Evolutionary conservation across 441 rosid species (phyloP).

Genomic region (Melianthus villosus): DNA sequence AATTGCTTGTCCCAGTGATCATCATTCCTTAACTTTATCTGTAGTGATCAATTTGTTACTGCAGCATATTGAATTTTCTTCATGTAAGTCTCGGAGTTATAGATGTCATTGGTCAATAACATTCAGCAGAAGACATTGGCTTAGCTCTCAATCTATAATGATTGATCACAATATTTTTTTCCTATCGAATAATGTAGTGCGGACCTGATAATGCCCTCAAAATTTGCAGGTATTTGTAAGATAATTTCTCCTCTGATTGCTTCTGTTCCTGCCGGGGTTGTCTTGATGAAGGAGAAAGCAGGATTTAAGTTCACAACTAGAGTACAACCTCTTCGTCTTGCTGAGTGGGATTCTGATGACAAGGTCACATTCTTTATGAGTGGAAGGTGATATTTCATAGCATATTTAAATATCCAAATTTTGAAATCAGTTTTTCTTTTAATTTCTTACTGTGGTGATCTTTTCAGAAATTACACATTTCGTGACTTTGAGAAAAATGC

Average conservation of each 20-base stretch:
- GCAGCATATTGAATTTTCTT: too few relatives aligned
- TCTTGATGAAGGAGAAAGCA: constrained; percentile 67
- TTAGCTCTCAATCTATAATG: too few relatives aligned
- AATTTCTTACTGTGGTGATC: constrained; percentile 16
- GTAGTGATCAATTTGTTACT: too few relatives aligned
- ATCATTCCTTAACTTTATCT: too few relatives aligned
- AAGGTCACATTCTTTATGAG: constrained; percentile 96
- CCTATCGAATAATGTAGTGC: too few relatives aligned
- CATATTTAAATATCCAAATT: constrained; percentile 3
- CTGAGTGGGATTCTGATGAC: constrained; percentile 90
- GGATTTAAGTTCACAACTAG: constrained; percentile 94
- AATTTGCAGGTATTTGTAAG: constrained; percentile 76
- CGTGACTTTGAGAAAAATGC: constrained; percentile 99
- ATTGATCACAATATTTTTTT: too few relatives aligned
- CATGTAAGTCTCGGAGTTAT: too few relatives aligned
- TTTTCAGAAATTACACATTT: constrained; percentile 79
- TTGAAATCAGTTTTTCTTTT: constrained; percentile 3
- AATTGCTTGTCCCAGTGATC: too few relatives aligned
- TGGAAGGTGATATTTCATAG: constrained; percentile 51
- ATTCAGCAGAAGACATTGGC: too few relatives aligned
- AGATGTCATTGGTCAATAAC: too few relatives aligned
- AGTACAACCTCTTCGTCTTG: constrained; percentile 96
- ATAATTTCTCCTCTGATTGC: constrained; percentile 72
- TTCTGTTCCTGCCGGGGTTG: constrained; percentile 87
- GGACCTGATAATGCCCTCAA: neutral